phyloP scores from a whole-genome alignment of 768 basidiomycete genomes.

The Russula sp. region DNA sequence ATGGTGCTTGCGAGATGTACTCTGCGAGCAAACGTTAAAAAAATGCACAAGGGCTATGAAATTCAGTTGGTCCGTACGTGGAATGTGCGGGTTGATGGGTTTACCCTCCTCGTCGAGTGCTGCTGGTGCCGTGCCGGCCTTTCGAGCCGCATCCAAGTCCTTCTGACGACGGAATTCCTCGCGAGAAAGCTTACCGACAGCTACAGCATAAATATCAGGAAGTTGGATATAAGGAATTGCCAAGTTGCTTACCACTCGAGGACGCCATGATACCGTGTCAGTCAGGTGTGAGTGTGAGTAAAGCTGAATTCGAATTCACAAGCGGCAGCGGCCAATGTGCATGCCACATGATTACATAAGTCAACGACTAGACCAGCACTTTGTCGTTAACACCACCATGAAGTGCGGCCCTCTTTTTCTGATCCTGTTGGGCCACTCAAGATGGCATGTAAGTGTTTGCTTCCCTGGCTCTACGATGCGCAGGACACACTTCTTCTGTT shows the following conservation, averaged over 20 bases:
- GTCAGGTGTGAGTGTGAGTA: neutral
- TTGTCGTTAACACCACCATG: too few relatives aligned
- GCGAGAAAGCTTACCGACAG: slow-evolving; percentile 77
- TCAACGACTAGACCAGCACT: too few relatives aligned
- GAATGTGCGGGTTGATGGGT: slow-evolving; percentile 98
- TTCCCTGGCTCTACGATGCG: too few relatives aligned
- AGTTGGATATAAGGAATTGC: neutral
- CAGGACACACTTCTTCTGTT: too few relatives aligned
- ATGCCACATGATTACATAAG: neutral
- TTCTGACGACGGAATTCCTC: slow-evolving; percentile 95
- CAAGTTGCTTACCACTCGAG: slow-evolving; percentile 18
- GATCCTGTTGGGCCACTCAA: too few relatives aligned
- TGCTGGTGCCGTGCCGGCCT: slow-evolving; percentile 96
- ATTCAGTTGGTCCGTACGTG: slow-evolving; percentile 52
- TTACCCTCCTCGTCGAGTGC: slow-evolving; percentile 92
- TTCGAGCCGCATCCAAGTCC: slow-evolving; percentile 95
- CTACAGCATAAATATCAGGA: slow-evolving; percentile 22
- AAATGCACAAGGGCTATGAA: neutral
- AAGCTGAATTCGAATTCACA: too few relatives aligned
- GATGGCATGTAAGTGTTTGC: too few relatives aligned
- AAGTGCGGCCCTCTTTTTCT: too few relatives aligned
- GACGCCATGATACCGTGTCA: slow-evolving; percentile 19
- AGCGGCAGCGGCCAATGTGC: neutral
- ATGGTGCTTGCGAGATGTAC: slow-evolving; percentile 97
- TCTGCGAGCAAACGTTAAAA: slow-evolving; percentile 40